These are phyloP conservation scores for Primulina eburnea DNA, from an alignment of 257 asterid species.

Conservation along the genomic window DNA sequence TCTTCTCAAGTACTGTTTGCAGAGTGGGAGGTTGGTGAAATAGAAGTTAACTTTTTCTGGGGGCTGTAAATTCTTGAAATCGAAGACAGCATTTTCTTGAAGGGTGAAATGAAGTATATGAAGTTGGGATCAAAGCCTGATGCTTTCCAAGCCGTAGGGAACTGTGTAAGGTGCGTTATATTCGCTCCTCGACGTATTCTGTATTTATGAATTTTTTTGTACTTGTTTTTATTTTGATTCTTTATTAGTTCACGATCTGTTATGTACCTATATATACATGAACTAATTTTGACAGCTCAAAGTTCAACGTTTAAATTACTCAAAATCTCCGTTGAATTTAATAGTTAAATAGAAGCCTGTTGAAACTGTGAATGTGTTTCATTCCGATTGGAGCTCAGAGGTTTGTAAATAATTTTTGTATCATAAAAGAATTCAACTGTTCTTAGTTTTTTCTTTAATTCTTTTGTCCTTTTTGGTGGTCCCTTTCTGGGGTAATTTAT, in stretches of 20 bases:
- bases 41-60: not conserved
- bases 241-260: not conserved
- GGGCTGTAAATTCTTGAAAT: conserved; percentile 6
- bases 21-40: conserved; percentile 16
- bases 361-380: conserved; percentile 38
- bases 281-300: conserved; percentile 29
- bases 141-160: conserved; percentile 74
- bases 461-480: conserved; percentile 35
- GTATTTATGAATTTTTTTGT: not conserved
- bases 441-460: not conserved
- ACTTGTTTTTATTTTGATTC: not conserved
- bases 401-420: conserved; percentile 16
- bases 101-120: conserved; percentile 75
- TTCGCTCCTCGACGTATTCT: not conserved
- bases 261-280: not conserved
- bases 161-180: conserved; percentile 48
- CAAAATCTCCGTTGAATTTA: conserved; percentile 23
- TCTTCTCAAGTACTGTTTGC: conserved; percentile 17
- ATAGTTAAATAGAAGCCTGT: conserved; percentile 22
- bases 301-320: conserved; percentile 5
- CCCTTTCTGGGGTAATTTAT: conserved; percentile 32
- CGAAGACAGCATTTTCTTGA: conserved; percentile 15
- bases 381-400: conserved; percentile 27
- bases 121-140: conserved; percentile 94
- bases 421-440: conserved; percentile 1